These are phyloP conservation scores for Fusarium armeniacum DNA, from an alignment of 2,329 filamentous ascomycete genomes.

Conservation along the genomic window DNA sequence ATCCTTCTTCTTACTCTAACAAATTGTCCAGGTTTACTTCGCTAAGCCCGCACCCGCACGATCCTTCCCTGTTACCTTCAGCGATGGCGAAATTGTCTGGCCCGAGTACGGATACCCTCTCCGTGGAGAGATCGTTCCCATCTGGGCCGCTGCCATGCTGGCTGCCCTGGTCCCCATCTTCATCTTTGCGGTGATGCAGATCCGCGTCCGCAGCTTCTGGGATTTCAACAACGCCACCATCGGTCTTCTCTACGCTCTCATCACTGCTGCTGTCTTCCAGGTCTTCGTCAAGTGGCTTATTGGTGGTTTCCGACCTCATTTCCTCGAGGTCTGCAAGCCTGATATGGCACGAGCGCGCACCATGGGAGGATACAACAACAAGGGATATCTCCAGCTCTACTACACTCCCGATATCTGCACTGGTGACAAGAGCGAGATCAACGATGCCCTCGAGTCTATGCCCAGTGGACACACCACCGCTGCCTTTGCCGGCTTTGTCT, in stretches of 20 bases:
- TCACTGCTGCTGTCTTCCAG: slow-evolving; percentile 80
- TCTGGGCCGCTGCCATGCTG: slow-evolving; percentile 77
- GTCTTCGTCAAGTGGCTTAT: slow-evolving; percentile 83
- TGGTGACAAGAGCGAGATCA: slow-evolving; percentile 72
- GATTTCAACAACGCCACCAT: slow-evolving; percentile 79
- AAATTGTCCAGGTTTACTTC: slow-evolving; percentile 66
- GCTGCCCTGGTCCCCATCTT: slow-evolving; percentile 74
- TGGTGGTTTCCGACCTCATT: slow-evolving; percentile 79
- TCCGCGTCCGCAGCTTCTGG: slow-evolving; percentile 77
- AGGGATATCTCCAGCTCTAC: slow-evolving; percentile 72
- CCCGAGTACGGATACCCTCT: slow-evolving; percentile 79
- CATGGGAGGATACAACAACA: slow-evolving; percentile 59
- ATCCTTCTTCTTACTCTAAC: neutral
- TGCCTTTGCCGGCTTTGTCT: slow-evolving; percentile 79
- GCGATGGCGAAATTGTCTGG: slow-evolving; percentile 76
- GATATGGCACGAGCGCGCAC: slow-evolving; percentile 41
- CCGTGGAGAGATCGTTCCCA: slow-evolving; percentile 78
- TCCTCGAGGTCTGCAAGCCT: slow-evolving; percentile 78
- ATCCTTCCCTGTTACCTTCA: slow-evolving; percentile 77
- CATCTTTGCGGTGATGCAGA: slow-evolving; percentile 75
- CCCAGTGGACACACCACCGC: slow-evolving; percentile 81
- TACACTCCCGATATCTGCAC: slow-evolving; percentile 79
- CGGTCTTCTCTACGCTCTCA: slow-evolving; percentile 77
- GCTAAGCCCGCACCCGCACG: slow-evolving; percentile 75
- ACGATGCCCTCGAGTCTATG: slow-evolving; percentile 78